Evolutionary conservation across 352 stramenopile species (phyloP), one percentile per base, ranked within the genome.

Genomic region (Albugo laibachii): DNA sequence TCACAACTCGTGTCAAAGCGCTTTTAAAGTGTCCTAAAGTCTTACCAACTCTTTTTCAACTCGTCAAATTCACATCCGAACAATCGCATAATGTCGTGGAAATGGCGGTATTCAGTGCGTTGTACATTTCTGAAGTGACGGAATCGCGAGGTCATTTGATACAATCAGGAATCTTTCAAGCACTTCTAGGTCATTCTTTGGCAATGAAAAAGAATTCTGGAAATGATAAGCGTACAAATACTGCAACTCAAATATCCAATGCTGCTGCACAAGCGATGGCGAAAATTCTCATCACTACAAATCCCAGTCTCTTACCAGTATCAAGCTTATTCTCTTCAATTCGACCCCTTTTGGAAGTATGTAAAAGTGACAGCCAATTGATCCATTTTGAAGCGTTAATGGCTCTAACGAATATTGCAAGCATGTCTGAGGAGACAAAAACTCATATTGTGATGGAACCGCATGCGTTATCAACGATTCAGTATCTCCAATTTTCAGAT

Each of bases 201-300:
- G 44, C 46, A 37, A 18, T 5, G 13, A 36, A 38, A 0, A 52
- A 45, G 5, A 71, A 62, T 45, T 98, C 47, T 97, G 24, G 24
- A 10, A 31, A 31, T 31, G 24, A 3, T 31, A 63, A 59, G 19
- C 57, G 83, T 42, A 66, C 77, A 51, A 13, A 69, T 65, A 57
- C 63, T 59, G 58, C 69, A 65, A 96, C 57, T 2, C 89, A 88
- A 57, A 88, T 93, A 43, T 73, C 86, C 39, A 80, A 84, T 39
- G 69, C 71, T 5, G 89, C 92, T 5, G 80, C 76, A 27, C 91
- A 97, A 44, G 91, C 85, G 14, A 74, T 98, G 42, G 89, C 88
- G 21, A 97, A 97, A 63, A 82, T 97, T 44, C 63, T 98, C 1
- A 93, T 98, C 47, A 97, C 89, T 35, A 98, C 87, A 16, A 97